Evolutionary conservation across 1,284 basidiomycete genomes (phyloP), one percentile per base, ranked within the genome.

Genomic region (Boletellus dicymbophilus): DNA sequence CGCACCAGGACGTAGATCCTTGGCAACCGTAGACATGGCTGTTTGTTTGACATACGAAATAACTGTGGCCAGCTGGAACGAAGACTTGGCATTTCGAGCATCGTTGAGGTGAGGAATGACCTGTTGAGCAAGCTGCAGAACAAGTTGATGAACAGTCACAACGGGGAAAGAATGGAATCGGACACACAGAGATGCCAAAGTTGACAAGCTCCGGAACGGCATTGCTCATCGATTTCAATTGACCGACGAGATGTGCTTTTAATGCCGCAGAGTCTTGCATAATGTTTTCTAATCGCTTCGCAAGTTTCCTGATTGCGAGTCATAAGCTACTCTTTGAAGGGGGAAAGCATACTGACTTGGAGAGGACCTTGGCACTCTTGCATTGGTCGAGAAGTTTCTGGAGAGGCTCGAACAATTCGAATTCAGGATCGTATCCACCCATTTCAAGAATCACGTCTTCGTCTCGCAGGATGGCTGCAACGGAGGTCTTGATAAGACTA

Each of bases 401-500:
- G 34, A 97, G 74, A 8, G 94, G 94, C 46, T 80, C 80, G 59
- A 94, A 88, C 44, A 98, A 73, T 38, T 84, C 85, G 22, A 75
- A 71, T 25, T 91, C 81, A 10, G 92, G 77, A 54, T 92, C 81
- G 37, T 86, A 78, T 27, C 84, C 88, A 23, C 85, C 88, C 60
- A 87, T 74, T 34, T 94, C 88, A 22, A 88, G 63, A 12, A 77
- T 73, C 31, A 90, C 78, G 54, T 95, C 94, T 53, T 88, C 83
- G 58, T 96, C 95, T 54, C 83, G 79, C 39, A 91, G 65, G 28
- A 91, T 75, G 2, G 76, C 74, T 18, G 80, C 74, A n/a, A 97
- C 81, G 6, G 88, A 85, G 6, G 93, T 93, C 73, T 93, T 92
- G 30, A 90, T 85, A 53, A 95, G 80, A 2, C 90, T 91, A 45